Evolutionary conservation across 78 protist species (phyloP), one percentile per base, ranked within the genome.

Genomic region (Dictyostelium intermedium): DNA sequence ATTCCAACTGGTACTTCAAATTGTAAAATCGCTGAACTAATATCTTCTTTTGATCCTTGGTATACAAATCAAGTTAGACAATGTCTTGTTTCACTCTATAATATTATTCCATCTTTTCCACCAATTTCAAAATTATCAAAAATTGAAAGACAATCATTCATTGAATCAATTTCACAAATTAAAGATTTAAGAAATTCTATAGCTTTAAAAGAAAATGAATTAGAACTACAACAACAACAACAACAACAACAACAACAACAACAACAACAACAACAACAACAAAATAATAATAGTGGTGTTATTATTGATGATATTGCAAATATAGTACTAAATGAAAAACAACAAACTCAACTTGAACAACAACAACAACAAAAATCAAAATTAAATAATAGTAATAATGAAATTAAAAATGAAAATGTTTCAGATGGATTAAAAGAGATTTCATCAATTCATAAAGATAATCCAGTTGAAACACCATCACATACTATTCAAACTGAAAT

Each of bases 81-180:
- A 32, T 56, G 66, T 37, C 23, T 87, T 13, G 82, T 85, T 16
- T 89, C 94, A 80, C 27, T 89, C 5, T 89, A 69, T 47, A 50
- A 81, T 34, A 89, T 89, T n/a, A 89, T 89, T 18, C 94, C 94
- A 80, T 43, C 87, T 10, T 89, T 89, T 81, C 41, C n/a, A 80
- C 92, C 92, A 86, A 14, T 63, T n/a, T 20, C 84, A 37, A 76
- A 20, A 9, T 32, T 35, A 39, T 41, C 27, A 10, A 77, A 86
- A n/a, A 37, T 73, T 20, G 84, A 86, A 72, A 77, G 82, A 77
- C 92, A 86, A 86, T 73, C 91, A 83, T 77, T 86, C n/a, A 77
- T 86, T 47, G 92, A 86, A 76, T 86, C 92, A 76, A 73, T 86
- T 69, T 53, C 84, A 23, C 37, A 37, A 35, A n/a, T 86, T 50